phyloP scores from a whole-genome alignment of 306 rosid species.

The Spatholobus suberectus region DNA sequence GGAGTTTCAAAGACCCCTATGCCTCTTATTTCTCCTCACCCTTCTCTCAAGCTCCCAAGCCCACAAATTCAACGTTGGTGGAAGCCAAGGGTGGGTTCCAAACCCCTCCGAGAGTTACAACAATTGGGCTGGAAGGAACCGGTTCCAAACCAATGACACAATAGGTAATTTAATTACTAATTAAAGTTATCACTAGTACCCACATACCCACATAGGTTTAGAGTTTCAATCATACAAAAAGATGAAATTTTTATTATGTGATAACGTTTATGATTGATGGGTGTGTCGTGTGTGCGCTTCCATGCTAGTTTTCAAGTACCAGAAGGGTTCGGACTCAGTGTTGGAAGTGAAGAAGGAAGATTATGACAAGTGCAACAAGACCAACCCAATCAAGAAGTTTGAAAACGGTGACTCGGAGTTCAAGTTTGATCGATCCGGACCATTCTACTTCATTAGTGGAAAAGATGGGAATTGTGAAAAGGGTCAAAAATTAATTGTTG shows the following conservation, averaged over 20 bases:
- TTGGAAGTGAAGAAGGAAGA: constrained; percentile 70
- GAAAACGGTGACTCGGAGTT: constrained; percentile 70
- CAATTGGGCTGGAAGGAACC: constrained; percentile 67
- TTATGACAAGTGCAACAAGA: constrained; percentile 63
- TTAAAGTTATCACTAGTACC: neutral
- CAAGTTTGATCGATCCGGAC: constrained; percentile 65
- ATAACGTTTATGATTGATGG: neutral
- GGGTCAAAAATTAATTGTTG: constrained; percentile 67
- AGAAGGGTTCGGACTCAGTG: constrained; percentile 77
- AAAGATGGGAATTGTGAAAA: constrained; percentile 54
- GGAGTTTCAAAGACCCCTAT: constrained; percentile 41
- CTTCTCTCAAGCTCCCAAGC: constrained; percentile 53
- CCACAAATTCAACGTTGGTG: constrained; percentile 61
- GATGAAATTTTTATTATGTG: neutral
- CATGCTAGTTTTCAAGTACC: constrained; percentile 70
- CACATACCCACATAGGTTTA: neutral
- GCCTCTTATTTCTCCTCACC: constrained; percentile 25
- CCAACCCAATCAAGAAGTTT: constrained; percentile 61
- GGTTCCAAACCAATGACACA: constrained; percentile 71
- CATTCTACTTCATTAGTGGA: constrained; percentile 78
- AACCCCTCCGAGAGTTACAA: constrained; percentile 68
- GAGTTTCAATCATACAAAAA: neutral
- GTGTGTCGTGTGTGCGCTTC: neutral
- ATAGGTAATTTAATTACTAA: constrained; percentile 47
- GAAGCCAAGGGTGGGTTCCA: constrained; percentile 71